phyloP scores from a whole-genome alignment of 2,329 filamentous ascomycete species.

The Exophiala xenobiotica region DNA sequence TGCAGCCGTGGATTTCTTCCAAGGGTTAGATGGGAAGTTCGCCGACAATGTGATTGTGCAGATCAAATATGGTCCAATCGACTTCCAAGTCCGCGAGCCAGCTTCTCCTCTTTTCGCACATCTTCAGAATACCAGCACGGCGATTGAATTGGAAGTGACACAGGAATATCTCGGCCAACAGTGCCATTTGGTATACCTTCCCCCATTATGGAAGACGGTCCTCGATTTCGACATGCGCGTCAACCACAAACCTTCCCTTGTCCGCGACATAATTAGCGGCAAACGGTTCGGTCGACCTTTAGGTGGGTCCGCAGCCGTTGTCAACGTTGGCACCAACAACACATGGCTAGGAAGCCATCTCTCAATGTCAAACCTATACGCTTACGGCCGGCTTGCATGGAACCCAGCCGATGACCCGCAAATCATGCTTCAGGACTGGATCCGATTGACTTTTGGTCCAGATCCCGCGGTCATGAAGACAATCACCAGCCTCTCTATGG shows the following conservation, averaged over 20 bases:
- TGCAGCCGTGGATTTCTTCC: constrained; percentile 67
- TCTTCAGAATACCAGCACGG: constrained; percentile 47
- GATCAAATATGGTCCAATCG: constrained; percentile 72
- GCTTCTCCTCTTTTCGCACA: constrained; percentile 63
- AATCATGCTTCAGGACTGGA: constrained; percentile 63
- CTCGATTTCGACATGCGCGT: constrained; percentile 67
- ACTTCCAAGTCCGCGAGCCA: constrained; percentile 71
- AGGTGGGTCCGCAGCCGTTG: constrained; percentile 65
- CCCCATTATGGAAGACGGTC: constrained; percentile 67
- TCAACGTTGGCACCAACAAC: constrained; percentile 64
- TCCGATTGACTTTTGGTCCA: constrained; percentile 62
- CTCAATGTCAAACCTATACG: constrained; percentile 70
- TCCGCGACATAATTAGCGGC: constrained; percentile 62
- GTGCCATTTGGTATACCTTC: constrained; percentile 65
- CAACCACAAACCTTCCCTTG: constrained; percentile 55
- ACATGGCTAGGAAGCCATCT: constrained; percentile 71
- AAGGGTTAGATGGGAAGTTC: constrained; percentile 63
- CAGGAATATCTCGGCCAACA: constrained; percentile 74
- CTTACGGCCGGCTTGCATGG: constrained; percentile 68
- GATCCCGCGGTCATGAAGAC: constrained; percentile 57
- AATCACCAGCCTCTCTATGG: constrained; percentile 63
- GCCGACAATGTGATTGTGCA: constrained; percentile 70
- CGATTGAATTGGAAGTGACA: constrained; percentile 65
- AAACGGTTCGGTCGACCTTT: constrained; percentile 57
- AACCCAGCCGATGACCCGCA: constrained; percentile 55